Percentiles rank a stretch among this genome's conserved stretches.
These are phyloP conservation scores for Sporothrix inflata DNA, from an alignment of 2,329 filamentous ascomycete genomes.

Conservation along the genomic window DNA sequence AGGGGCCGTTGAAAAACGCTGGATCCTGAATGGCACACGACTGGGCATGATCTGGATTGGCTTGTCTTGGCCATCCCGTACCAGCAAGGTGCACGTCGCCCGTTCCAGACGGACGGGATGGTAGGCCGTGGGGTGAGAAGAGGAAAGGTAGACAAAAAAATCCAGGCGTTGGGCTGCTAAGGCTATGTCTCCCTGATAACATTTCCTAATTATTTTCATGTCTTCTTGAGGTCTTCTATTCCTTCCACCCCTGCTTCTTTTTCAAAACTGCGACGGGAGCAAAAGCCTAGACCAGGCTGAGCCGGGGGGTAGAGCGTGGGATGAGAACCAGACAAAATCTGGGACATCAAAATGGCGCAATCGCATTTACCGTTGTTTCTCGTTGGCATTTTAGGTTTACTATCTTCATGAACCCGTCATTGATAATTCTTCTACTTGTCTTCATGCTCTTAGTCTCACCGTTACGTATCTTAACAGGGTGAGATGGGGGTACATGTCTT, in stretches of 20 bases:
- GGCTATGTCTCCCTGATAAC: no score
- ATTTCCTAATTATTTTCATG: no score
- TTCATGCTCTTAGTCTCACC: neutral
- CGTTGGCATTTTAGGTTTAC: neutral
- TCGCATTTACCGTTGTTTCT: neutral
- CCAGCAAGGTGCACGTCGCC: neutral
- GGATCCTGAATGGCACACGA: neutral
- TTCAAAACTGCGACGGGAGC: neutral
- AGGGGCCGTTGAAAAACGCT: no score
- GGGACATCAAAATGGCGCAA: conserved; percentile 14
- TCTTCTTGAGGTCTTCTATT: neutral
- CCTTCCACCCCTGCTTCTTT: neutral
- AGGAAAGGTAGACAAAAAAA: neutral
- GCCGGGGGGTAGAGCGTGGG: neutral
- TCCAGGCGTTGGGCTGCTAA: neutral
- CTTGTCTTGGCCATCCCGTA: neutral
- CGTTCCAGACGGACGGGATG: neutral
- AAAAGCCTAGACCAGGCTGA: neutral
- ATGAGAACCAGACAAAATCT: neutral
- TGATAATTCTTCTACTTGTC: neutral
- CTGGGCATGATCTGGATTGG: neutral
- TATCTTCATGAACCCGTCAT: neutral
- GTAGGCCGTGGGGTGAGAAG: neutral
- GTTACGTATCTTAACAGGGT: neutral
- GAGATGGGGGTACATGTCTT: neutral